Conservation (phyloP, 2,329 filamentous ascomycete genomes). For the Fusarium sp. region DNA sequence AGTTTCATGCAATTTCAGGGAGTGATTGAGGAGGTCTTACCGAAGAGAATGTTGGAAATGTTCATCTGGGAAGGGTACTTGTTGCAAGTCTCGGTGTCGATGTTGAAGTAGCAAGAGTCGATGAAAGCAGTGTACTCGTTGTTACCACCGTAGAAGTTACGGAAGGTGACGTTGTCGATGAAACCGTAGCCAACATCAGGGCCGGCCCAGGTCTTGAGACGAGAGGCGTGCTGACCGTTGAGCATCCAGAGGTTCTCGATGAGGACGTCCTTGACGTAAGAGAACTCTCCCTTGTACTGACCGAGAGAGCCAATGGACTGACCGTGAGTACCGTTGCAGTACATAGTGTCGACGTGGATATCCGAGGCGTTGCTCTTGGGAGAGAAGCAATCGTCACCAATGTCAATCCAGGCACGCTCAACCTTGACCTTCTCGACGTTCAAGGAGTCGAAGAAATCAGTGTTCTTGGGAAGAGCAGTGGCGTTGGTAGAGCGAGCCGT, state of each 20-base stretch:
- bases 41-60: slow-evolving; percentile 67
- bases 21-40: fast-evolving
- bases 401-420: slow-evolving; percentile 62
- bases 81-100: slow-evolving; percentile 61
- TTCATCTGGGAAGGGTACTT: slow-evolving; percentile 67
- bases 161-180: slow-evolving; percentile 72
- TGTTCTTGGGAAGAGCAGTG: slow-evolving; percentile 64
- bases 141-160: slow-evolving; percentile 68
- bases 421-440: slow-evolving; percentile 69
- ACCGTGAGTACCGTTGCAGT: slow-evolving; percentile 62
- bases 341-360: slow-evolving; percentile 68
- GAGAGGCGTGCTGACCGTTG: slow-evolving; percentile 59
- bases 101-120: slow-evolving; percentile 73
- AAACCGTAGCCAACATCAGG: slow-evolving; percentile 68
- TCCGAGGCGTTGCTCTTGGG: slow-evolving; percentile 70
- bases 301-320: slow-evolving; percentile 66
- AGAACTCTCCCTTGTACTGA: slow-evolving; percentile 65
- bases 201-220: slow-evolving; percentile 72
- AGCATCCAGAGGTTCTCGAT: slow-evolving; percentile 70
- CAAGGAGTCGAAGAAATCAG: slow-evolving; percentile 73
- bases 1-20: not conserved
- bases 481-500: slow-evolving; percentile 41
- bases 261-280: slow-evolving; percentile 67
- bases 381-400: slow-evolving; percentile 71
- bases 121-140: slow-evolving; percentile 69